Percentiles rank a stretch among this genome's conserved stretches.
These are phyloP conservation scores for Bodo saltans DNA, from an alignment of 78 protist genomes.

Conservation along the genomic window DNA sequence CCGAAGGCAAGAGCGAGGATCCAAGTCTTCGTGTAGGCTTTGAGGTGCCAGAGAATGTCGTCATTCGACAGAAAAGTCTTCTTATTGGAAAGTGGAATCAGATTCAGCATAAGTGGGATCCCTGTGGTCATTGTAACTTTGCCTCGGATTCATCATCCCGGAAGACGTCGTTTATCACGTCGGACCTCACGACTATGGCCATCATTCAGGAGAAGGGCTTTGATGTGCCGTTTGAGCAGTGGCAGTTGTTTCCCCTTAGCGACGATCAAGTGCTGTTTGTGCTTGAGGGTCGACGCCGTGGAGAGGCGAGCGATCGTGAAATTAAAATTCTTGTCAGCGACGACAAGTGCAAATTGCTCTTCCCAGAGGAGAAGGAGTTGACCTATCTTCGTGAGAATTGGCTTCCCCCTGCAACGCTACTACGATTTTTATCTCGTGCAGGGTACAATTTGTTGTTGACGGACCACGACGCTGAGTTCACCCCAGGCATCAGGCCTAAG, in stretches of 20 bases:
- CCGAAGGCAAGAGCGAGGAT: background rate
- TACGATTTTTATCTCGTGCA: background rate
- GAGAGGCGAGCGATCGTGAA: constrained; percentile 23
- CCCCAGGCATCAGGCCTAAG: constrained; percentile 10
- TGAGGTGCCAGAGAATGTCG: constrained; percentile 9
- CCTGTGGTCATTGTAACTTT: background rate
- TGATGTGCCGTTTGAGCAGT: constrained; percentile 27
- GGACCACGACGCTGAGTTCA: constrained; percentile 16
- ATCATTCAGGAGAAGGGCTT: constrained; percentile 33
- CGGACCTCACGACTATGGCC: constrained; percentile 12
- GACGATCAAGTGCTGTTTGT: constrained; percentile 10
- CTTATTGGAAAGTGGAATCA: constrained; percentile 10
- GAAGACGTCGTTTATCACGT: background rate
- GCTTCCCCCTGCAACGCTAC: constrained; percentile 20
- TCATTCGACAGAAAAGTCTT: background rate
- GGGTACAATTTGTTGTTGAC: constrained; percentile 22
- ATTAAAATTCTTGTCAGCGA: background rate
- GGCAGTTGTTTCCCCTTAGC: constrained; percentile 6
- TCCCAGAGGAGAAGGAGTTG: constrained; percentile 27
- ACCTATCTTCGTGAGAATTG: background rate
- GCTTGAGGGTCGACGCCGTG: constrained; percentile 18
- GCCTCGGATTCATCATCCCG: background rate
- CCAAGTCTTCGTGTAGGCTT: background rate
- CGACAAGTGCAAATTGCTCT: background rate
- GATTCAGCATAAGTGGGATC: background rate